A percentile compares a stretch with the other conserved stretches of the same genome.
Conservation (phyloP, 1,284 basidiomycete genomes). For the Heterobasidion irregulare region DNA sequence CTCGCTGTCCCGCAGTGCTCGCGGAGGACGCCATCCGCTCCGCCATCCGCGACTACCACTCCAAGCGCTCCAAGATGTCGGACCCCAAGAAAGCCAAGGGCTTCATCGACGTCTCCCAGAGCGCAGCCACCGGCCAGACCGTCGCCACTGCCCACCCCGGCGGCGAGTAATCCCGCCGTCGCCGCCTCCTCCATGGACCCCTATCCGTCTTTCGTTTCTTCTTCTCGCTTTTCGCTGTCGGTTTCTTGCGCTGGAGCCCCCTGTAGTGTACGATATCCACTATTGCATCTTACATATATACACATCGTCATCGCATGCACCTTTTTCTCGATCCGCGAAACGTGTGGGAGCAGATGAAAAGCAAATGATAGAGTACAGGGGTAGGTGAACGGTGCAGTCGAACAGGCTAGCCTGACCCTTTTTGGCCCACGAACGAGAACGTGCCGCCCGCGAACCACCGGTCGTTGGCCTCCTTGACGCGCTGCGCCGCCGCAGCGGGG, state of each 20-base stretch:
- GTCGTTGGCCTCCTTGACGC: slow-evolving; percentile 88
- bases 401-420: slow-evolving; percentile 29
- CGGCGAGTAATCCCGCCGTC: slow-evolving; percentile 10
- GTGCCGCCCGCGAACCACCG: slow-evolving; percentile 85
- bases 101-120: slow-evolving; percentile 75
- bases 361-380: not conserved
- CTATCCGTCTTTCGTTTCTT: not conserved
- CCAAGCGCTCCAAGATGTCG: slow-evolving; percentile 55
- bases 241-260: slow-evolving; percentile 6
- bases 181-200: no score
- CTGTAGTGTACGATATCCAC: slow-evolving; percentile 10
- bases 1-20: slow-evolving; percentile 51
- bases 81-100: slow-evolving; percentile 44
- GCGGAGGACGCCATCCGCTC: slow-evolving; percentile 98
- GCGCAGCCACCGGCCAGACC: slow-evolving; percentile 57
- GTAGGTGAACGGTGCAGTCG: not conserved
- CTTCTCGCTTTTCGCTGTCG: slow-evolving; percentile 9
- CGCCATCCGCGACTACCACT: slow-evolving; percentile 87
- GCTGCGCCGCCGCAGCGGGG: slow-evolving; percentile 67
- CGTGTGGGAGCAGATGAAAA: not conserved
- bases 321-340: no score
- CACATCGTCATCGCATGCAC: slow-evolving; percentile 1
- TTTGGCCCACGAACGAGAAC: slow-evolving; percentile 74
- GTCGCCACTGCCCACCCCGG: slow-evolving; percentile 52
- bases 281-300: not conserved